Evolutionary conservation across 352 stramenopile species (phyloP).

Genomic region (Phytophthora cactorum): DNA sequence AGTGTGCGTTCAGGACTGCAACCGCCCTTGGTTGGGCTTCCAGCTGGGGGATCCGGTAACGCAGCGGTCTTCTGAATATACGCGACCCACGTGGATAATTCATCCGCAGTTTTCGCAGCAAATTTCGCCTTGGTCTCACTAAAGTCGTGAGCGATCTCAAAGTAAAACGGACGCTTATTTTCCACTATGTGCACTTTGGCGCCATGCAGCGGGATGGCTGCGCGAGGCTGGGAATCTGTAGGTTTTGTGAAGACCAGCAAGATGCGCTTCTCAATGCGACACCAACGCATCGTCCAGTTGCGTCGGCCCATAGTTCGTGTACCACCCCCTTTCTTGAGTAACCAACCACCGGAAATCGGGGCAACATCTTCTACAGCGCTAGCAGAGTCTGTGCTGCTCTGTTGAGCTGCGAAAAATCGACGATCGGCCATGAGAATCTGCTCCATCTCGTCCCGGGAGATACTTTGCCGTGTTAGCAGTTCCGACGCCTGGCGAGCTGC

Average conservation of each 20-base stretch:
- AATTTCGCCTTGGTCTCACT: conserved; percentile 83
- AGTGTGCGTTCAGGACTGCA: conserved; percentile 51
- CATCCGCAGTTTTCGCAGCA: conserved; percentile 64
- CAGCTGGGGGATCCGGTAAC: conserved; percentile 52
- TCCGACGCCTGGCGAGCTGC: conserved; percentile 62
- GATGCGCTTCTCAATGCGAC: conserved; percentile 76
- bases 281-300: conserved; percentile 83
- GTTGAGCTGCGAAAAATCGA: conserved; percentile 77
- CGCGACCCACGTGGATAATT: conserved; percentile 67
- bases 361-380: conserved; percentile 18
- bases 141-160: conserved; percentile 77
- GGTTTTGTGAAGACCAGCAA: conserved; percentile 71
- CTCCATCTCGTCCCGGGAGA: conserved; percentile 75
- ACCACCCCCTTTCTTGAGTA: conserved; percentile 85
- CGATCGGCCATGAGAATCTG: conserved; percentile 74
- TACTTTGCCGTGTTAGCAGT: conserved; percentile 63
- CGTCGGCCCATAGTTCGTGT: conserved; percentile 76
- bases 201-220: conserved; percentile 69
- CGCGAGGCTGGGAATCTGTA: conserved; percentile 57
- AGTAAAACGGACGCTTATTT: conserved; percentile 82
- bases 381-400: conserved; percentile 24
- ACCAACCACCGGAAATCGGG: conserved; percentile 50
- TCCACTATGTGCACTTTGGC: conserved; percentile 67
- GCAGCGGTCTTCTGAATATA: conserved; percentile 55
- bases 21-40: conserved; percentile 48